Evolutionary conservation across 352 stramenopile genomes (phyloP), one percentile per base, ranked within the genome.

Genomic region (Phytopythium montanum): DNA sequence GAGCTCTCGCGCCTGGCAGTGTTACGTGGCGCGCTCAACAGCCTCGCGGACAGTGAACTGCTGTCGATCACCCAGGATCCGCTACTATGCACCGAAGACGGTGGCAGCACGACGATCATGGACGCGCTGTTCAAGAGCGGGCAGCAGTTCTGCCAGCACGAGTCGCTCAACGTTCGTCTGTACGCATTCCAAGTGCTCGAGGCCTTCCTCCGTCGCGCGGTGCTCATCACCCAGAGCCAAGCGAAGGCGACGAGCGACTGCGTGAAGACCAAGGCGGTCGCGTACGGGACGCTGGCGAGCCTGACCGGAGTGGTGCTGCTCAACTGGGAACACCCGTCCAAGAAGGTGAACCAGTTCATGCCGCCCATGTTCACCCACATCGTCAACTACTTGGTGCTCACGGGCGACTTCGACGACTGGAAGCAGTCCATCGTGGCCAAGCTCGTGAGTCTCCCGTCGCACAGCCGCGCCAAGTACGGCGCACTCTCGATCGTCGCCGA

Each of bases 311-410:
- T 76, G 1, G 65, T 94, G 18, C 41, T 94, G 49, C 66, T 91
- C 48, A 92, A 94, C 68, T 94, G 85, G 85, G 85, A 92, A 49
- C 84, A 94, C 54, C 82, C 81, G 38, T 87, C 82, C 19, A 94
- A 92, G 69, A 85, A 85, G 28, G 81, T 94, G 49, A 92, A 94
- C 54, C 85, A 94, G 68, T 92, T 92, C 38, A 92, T 94, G 85
- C 70, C 82, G 56, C 61, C 67, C n/a, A 80, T 94, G 58, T 94
- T 94, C 54, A 72, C 71, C 9, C 81, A 92, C 33, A 75, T 92
- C 21, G 79, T 94, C 21, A 71, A 75, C 53, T 87, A 87, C 56
- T 78, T 83, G 21, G 66, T 74, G 13, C 70, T 86, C 33, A 63
- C 65, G 18, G 45, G 52, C 25, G 64, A 44, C 1, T 87, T 86